Conservation (phyloP, 331 rosid genomes). For the Acacia pycnantha region DNA sequence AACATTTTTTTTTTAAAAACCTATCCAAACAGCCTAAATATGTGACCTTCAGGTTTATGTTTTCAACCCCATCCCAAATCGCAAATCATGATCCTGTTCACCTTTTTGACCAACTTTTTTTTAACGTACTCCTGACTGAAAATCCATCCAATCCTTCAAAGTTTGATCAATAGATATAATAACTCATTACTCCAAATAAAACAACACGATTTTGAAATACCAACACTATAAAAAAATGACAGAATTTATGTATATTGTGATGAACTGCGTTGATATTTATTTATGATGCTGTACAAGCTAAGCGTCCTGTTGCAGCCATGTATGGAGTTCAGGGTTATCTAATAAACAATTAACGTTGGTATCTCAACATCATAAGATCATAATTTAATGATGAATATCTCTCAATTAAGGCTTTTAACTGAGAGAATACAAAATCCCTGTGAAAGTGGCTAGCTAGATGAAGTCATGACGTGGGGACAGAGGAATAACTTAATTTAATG, state of each 20-base stretch:
- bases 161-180: neutral
- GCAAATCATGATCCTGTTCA: neutral
- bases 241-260: too few relatives aligned
- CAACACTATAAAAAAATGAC: too few relatives aligned
- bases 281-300: too few relatives aligned
- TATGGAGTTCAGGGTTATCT: too few relatives aligned
- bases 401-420: too few relatives aligned
- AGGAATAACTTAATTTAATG: neutral
- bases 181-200: too few relatives aligned
- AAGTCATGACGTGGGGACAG: neutral
- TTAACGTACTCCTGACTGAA: neutral
- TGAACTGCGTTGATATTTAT: too few relatives aligned
- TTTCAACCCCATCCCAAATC: neutral
- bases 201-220: too few relatives aligned
- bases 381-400: neutral
- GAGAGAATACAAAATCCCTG: neutral
- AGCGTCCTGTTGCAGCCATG: too few relatives aligned
- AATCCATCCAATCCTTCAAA: neutral
- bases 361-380: neutral
- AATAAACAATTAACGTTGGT: too few relatives aligned
- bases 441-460: neutral
- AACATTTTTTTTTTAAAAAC: too few relatives aligned
- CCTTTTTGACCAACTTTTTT: neutral
- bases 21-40: too few relatives aligned
- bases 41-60: neutral